A percentile compares a stretch with the other conserved stretches of the same genome.
Evolutionary conservation across 1,139 yeast species (phyloP).

Genomic region (Kodamaea fungicola): DNA sequence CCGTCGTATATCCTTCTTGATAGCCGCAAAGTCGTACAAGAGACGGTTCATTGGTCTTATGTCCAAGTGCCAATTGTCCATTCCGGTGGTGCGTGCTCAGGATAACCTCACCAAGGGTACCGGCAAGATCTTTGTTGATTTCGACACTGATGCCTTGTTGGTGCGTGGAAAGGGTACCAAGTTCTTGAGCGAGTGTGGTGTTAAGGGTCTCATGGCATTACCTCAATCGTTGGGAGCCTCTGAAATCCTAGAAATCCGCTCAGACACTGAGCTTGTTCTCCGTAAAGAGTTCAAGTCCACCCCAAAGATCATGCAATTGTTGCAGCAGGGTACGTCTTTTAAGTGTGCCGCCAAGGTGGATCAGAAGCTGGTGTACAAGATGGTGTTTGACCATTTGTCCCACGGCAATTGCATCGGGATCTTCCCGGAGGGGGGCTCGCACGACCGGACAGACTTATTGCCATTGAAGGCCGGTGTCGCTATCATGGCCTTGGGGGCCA

Average conservation of each 20-base stretch:
- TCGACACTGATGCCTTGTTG: conserved; percentile 41
- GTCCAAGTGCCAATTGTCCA: conserved; percentile 73
- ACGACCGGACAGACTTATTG: conserved; percentile 38
- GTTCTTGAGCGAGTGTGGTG: conserved; percentile 63
- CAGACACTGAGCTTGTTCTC: conserved; percentile 71
- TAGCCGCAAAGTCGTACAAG: conserved; percentile 79
- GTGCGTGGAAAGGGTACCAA: conserved; percentile 66
- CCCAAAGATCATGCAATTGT: conserved; percentile 39
- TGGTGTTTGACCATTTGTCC: conserved; percentile 78
- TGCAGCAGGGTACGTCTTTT: conserved; percentile 54
- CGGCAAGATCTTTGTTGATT: conserved; percentile 57
- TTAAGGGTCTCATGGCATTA: conserved; percentile 69
- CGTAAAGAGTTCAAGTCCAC: conserved; percentile 67
- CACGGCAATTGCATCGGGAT: conserved; percentile 87
- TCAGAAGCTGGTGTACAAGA: conserved; percentile 76
- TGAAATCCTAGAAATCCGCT: conserved; percentile 63
- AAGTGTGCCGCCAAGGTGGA: conserved; percentile 81
- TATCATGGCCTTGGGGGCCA: conserved; percentile 46
- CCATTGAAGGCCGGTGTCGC: conserved; percentile 50
- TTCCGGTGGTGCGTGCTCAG: conserved; percentile 90
- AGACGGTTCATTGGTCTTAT: conserved; percentile 68
- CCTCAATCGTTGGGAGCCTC: conserved; percentile 79
- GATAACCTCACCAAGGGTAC: conserved; percentile 64
- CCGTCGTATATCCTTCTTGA: conserved; percentile 77
- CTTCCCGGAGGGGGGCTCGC: conserved; percentile 78